phyloP scores from a whole-genome alignment of 169 alveolate genomes.

The Cryptosporidium viatorum region DNA sequence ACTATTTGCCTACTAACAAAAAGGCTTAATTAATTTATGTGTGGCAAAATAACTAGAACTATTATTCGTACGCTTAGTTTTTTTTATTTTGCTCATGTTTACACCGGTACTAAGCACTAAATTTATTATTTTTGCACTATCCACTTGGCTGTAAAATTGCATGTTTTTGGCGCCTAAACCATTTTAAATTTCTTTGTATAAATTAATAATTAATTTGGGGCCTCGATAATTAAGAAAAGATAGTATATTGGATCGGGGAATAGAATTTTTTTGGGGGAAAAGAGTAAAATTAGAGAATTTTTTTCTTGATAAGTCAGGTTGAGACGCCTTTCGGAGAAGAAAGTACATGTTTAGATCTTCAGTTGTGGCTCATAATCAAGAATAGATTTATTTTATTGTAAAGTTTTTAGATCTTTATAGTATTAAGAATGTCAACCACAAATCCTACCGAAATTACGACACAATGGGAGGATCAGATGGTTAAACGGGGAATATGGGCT shows the following conservation, averaged over 20 bases:
- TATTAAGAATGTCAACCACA: constrained; percentile 87
- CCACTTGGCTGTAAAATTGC: constrained; percentile 22
- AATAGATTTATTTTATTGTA: neutral
- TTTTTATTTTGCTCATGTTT: neutral
- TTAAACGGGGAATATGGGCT: constrained; percentile 88
- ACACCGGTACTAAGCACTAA: neutral
- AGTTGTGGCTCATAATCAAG: neutral
- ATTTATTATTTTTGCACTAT: neutral
- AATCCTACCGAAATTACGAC: constrained; percentile 88
- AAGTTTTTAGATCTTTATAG: neutral
- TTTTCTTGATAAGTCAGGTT: neutral
- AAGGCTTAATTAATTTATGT: neutral
- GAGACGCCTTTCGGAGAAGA: neutral
- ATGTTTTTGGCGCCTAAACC: constrained; percentile 30
- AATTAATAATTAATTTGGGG: neutral
- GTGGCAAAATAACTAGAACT: neutral
- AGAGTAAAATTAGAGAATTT: neutral
- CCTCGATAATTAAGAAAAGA: neutral
- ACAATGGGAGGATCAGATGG: constrained; percentile 91
- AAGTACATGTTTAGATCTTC: neutral
- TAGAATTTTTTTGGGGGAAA: neutral
- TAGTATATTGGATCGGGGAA: neutral
- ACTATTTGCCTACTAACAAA: neutral
- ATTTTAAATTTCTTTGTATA: neutral
- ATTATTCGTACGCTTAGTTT: neutral